Evolutionary conservation across 371 early-diverging fungal genomes (phyloP).

Genomic region (Apophysomyces ossiformis): DNA sequence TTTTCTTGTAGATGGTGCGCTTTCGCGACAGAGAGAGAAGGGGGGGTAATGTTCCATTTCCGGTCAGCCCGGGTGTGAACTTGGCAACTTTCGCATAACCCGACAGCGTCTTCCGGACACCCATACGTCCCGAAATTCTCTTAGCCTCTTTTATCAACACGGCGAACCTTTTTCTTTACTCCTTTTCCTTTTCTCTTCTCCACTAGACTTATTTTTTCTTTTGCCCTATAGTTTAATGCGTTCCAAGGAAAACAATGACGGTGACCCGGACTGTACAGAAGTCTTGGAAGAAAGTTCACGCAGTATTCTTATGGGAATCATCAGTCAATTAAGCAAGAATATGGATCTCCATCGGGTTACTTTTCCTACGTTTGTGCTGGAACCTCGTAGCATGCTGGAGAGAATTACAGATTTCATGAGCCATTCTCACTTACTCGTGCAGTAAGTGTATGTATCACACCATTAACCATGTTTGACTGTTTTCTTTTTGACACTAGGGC

Average conservation of each 20-base stretch:
- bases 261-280: conserved; percentile 66
- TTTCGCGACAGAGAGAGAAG: too few species aligned
- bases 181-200: conserved; percentile 10
- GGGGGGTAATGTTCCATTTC: too few species aligned
- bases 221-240: neutral
- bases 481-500: conserved; percentile 42
- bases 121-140: neutral
- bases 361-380: conserved; percentile 94
- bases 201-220: conserved; percentile 8
- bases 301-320: conserved; percentile 84
- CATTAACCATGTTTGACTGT: neutral
- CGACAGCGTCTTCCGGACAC: neutral
- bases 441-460: conserved; percentile 52
- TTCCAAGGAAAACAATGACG: conserved; percentile 22
- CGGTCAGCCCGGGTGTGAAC: neutral
- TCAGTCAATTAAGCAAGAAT: conserved; percentile 85
- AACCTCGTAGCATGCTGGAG: conserved; percentile 94
- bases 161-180: neutral
- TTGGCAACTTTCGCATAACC: conserved; percentile 1
- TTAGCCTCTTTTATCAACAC: neutral
- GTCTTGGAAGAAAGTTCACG: conserved; percentile 85
- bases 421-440: conserved; percentile 85
- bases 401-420: conserved; percentile 93
- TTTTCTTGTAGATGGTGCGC: too few species aligned
- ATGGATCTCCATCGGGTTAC: conserved; percentile 90